phyloP scores from a whole-genome alignment of 1,284 basidiomycete genomes.

The Ustilago nuda region DNA sequence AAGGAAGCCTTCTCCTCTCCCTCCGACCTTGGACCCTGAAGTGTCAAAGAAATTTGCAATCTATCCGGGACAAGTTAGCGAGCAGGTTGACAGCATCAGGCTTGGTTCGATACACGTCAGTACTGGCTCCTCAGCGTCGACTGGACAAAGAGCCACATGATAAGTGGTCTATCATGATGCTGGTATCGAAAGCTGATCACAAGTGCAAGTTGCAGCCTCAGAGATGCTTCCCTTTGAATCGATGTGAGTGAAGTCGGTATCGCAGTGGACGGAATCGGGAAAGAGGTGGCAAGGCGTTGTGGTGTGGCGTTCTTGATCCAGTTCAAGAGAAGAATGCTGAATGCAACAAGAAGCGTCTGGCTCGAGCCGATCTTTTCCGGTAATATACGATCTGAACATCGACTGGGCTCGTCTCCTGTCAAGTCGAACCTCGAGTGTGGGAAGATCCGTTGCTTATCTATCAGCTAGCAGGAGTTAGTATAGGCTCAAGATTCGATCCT shows the following conservation, averaged over 20 bases:
- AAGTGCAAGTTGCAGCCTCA: neutral
- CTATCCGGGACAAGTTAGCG: neutral
- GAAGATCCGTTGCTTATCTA: neutral
- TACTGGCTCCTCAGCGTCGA: neutral
- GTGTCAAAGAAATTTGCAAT: slow-evolving; percentile 10
- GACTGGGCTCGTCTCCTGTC: neutral
- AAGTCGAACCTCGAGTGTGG: neutral
- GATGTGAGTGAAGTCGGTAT: neutral
- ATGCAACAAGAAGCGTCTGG: neutral
- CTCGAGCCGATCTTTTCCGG: slow-evolving; percentile 1
- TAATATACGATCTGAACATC: neutral
- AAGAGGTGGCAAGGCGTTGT: neutral
- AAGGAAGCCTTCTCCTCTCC: neutral
- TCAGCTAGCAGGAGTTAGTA: neutral
- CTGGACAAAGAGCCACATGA: too few species aligned
- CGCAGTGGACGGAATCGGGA: neutral
- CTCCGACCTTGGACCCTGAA: slow-evolving; percentile 23
- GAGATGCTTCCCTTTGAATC: neutral
- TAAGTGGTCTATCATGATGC: neutral
- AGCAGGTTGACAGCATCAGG: neutral
- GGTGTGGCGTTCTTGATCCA: neutral
- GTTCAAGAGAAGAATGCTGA: neutral
- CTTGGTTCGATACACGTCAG: neutral
- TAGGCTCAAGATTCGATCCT: neutral
- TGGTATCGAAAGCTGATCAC: neutral